Evolutionary conservation across 2,329 filamentous ascomycete species (phyloP).

Genomic region (Hawksworthiomyces lignivorus): DNA sequence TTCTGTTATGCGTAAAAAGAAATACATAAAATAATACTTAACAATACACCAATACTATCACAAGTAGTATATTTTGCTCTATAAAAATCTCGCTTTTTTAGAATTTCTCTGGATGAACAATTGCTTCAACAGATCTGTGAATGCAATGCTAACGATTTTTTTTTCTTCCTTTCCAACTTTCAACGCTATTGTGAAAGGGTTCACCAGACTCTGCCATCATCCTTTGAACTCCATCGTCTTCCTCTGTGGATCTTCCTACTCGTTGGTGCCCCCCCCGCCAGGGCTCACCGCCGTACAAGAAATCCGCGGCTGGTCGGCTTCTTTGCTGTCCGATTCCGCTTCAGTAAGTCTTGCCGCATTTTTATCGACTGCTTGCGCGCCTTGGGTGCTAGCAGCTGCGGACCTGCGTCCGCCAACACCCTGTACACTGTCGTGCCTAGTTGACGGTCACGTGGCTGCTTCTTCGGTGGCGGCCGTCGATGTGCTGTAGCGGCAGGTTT

Average conservation of each 20-base stretch:
- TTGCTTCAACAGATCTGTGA: too few relatives aligned
- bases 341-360: slow-evolving; percentile 37
- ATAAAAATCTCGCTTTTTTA: too few relatives aligned
- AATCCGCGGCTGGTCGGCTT: slow-evolving; percentile 36
- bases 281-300: slow-evolving; percentile 28
- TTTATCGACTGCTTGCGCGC: slow-evolving; percentile 32
- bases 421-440: slow-evolving; percentile 49
- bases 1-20: too few relatives aligned
- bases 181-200: too few relatives aligned
- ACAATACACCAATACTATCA: too few relatives aligned
- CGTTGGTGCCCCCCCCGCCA: neutral
- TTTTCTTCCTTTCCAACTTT: too few relatives aligned
- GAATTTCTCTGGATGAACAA: too few relatives aligned
- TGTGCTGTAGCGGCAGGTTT: slow-evolving; percentile 1
- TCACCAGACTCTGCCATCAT: too few relatives aligned
- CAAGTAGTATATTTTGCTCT: too few relatives aligned
- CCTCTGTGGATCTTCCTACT: neutral
- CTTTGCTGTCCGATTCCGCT: slow-evolving; percentile 31
- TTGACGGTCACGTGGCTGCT: slow-evolving; percentile 31
- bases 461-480: neutral
- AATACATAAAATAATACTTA: too few relatives aligned
- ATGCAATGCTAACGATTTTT: too few relatives aligned
- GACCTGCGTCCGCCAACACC: slow-evolving; percentile 35
- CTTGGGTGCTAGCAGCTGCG: slow-evolving; percentile 42
- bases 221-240: neutral